A percentile compares a stretch with the other conserved stretches of the same genome.
Evolutionary conservation across 345 rosid genomes (phyloP).

Genomic region (Cardamine chenopodiifolia): DNA sequence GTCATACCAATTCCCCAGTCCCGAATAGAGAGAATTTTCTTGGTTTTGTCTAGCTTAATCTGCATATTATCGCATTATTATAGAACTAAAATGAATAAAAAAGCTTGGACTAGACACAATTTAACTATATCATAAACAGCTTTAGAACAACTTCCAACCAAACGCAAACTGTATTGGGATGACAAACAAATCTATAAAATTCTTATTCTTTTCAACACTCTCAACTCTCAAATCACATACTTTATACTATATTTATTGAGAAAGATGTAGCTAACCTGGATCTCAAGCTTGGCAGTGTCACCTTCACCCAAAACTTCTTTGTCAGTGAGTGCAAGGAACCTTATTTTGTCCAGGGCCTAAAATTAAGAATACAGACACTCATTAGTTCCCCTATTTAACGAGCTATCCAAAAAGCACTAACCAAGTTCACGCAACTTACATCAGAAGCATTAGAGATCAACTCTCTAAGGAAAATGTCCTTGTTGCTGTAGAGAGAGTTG

Average conservation of each 20-base stretch:
- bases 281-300: constrained; percentile 86
- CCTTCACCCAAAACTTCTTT: constrained; percentile 95
- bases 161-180: neutral
- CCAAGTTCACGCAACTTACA: constrained; percentile 49
- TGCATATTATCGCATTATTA: constrained; percentile 38
- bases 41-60: constrained; percentile 94
- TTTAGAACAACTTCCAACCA: neutral
- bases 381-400: neutral
- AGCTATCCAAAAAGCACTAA: neutral
- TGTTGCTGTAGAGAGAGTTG: constrained; percentile 98
- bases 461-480: constrained; percentile 96
- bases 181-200: neutral
- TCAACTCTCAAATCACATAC: neutral
- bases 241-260: neutral
- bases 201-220: neutral
- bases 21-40: constrained; percentile 80
- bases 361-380: constrained; percentile 14
- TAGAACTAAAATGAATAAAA: neutral
- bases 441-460: constrained; percentile 98
- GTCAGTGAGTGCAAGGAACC: constrained; percentile 93
- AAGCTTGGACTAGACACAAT: neutral
- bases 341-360: constrained; percentile 92
- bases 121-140: neutral
- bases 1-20: constrained; percentile 99
- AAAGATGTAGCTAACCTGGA: constrained; percentile 61